A percentile compares a stretch with the other conserved stretches of the same genome.
These are phyloP conservation scores for Fistulifera pelliculosa DNA, from an alignment of 108 stramenopile species.

Conservation along the genomic window DNA sequence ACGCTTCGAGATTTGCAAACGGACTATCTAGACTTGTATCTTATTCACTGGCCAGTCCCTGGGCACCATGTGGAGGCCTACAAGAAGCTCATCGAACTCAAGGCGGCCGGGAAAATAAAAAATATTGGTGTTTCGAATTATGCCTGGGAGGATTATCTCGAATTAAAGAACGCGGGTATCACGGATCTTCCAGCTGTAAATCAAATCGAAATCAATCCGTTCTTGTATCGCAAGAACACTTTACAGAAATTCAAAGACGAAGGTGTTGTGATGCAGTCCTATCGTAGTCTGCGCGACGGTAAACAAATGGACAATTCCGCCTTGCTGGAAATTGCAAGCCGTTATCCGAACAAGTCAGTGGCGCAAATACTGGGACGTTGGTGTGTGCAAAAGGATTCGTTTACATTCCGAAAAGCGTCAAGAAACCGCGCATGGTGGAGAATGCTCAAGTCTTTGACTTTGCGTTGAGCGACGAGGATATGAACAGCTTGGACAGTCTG, in stretches of 20 bases:
- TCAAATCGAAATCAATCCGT: slow-evolving; percentile 93
- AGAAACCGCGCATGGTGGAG: slow-evolving; percentile 76
- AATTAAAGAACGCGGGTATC: slow-evolving; percentile 36
- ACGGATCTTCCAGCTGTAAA: slow-evolving; percentile 61
- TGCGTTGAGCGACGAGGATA: slow-evolving; percentile 52
- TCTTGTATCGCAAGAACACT: slow-evolving; percentile 77
- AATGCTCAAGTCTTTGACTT: slow-evolving; percentile 90
- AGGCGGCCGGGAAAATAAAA: slow-evolving; percentile 24
- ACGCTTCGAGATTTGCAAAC: slow-evolving; percentile 76
- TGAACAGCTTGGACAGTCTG: slow-evolving; percentile 57
- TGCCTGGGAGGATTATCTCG: slow-evolving; percentile 37
- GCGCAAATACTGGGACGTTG: slow-evolving; percentile 91
- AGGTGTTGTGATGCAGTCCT: slow-evolving; percentile 82
- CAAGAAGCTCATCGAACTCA: slow-evolving; percentile 32
- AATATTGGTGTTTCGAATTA: slow-evolving; percentile 62
- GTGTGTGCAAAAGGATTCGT: slow-evolving; percentile 88
- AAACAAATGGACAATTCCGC: slow-evolving; percentile 77
- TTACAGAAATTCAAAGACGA: slow-evolving; percentile 56
- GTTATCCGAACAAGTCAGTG: slow-evolving; percentile 25
- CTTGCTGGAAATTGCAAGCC: slow-evolving; percentile 40
- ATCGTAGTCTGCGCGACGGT: slow-evolving; percentile 80
- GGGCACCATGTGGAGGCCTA: slow-evolving; percentile 36
- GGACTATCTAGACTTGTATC: slow-evolving; percentile 60
- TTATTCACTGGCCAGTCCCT: slow-evolving; percentile 72
- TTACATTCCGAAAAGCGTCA: slow-evolving; percentile 83